Conservation (phyloP, 805 yeast genomes). For the Torulaspora franciscae region DNA sequence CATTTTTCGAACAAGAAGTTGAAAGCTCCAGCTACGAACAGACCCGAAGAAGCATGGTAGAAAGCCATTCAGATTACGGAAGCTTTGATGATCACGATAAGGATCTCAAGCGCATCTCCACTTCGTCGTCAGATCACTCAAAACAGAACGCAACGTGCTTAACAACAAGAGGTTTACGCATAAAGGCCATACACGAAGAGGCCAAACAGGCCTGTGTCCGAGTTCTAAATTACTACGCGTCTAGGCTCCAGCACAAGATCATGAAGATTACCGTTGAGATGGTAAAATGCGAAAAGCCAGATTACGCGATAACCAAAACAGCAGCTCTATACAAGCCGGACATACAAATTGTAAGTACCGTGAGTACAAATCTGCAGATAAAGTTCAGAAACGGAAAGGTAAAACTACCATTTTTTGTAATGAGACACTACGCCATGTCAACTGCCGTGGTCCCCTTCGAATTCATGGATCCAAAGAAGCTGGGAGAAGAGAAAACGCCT, state of each 20-base stretch:
- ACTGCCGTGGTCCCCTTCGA: slow-evolving; percentile 33
- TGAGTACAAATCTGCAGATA: slow-evolving; percentile 35
- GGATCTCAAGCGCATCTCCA: slow-evolving; percentile 2
- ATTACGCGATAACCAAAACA: slow-evolving; percentile 22
- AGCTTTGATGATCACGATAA: slow-evolving; percentile 6
- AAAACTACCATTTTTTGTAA: slow-evolving; percentile 32
- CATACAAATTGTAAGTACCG: slow-evolving; percentile 32
- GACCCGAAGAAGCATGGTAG: slow-evolving; percentile 2
- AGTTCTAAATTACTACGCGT: slow-evolving; percentile 27
- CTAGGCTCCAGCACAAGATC: slow-evolving; percentile 20
- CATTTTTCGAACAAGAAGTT: slow-evolving; percentile 28
- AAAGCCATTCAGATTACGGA: slow-evolving; percentile 6
- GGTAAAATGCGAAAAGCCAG: slow-evolving; percentile 27
- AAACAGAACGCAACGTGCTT: slow-evolving; percentile 3
- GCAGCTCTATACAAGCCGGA: slow-evolving; percentile 31
- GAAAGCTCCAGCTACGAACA: slow-evolving; percentile 10
- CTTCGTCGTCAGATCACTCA: slow-evolving; percentile 8
- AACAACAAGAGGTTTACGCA: slow-evolving; percentile 14
- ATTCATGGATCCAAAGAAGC: slow-evolving; percentile 29
- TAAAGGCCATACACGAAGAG: slow-evolving; percentile 27
- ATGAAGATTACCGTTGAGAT: slow-evolving; percentile 34
- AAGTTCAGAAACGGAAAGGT: slow-evolving; percentile 35
- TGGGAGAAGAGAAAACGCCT: slow-evolving; percentile 16
- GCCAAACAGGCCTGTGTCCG: slow-evolving; percentile 24
- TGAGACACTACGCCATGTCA: slow-evolving; percentile 31